Base-by-base conservation (phyloP, 768 basidiomycete genomes). In the Bullera alba region DNA sequence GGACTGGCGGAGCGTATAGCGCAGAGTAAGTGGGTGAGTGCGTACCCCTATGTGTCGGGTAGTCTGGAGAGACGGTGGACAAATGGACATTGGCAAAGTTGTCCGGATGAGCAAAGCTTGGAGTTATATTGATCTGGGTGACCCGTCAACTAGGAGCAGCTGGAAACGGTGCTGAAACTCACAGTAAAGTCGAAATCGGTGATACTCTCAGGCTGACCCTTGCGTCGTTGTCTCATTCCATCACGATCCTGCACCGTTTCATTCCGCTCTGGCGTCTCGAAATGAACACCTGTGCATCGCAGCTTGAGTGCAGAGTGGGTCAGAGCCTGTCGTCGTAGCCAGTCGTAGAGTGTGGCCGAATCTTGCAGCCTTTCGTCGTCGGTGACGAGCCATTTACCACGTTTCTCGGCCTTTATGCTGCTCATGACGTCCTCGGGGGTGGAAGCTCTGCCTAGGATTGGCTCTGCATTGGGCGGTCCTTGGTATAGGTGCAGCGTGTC, bases 281-380 rank as follows among this genome's bases (percentile, higher is more conserved):
- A 68, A 64, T 87, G 85, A 4, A 14, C 39, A 38, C 60, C 55
- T 2, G 27, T 16, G 26, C 55, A 56, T 17, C 41, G 47, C 15
- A 66, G 25, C 39, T 53, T 52, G 42, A 66, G 21, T n/a, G 42
- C 42, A 3, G 67, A 61, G 0, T 48, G 51, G 6, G 34, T 41
- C 17, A 57, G 66, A 1, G 82, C 76, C 46, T 83, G 80, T 3
- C 76, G 76, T 21, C 85, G 78, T 16, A 88, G 73, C 69, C 86
- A 88, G 50, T 84, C 80, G 66, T 84, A 86, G 21, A 87, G 76
- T 0, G 82, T 81, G 60, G 84, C 83, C 50, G 57, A 29, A 42
- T 60, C 48, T n/a, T 48, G n/a, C 15, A 65, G 42, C 28, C 47
- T 48, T 6, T 43, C 45, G 52, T 65, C 63, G 12, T 32, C 48